Evolutionary conservation across 495 filamentous ascomycete genomes (phyloP), one percentile per base, ranked within the genome.

Genomic region (Xeromyces bisporus): DNA sequence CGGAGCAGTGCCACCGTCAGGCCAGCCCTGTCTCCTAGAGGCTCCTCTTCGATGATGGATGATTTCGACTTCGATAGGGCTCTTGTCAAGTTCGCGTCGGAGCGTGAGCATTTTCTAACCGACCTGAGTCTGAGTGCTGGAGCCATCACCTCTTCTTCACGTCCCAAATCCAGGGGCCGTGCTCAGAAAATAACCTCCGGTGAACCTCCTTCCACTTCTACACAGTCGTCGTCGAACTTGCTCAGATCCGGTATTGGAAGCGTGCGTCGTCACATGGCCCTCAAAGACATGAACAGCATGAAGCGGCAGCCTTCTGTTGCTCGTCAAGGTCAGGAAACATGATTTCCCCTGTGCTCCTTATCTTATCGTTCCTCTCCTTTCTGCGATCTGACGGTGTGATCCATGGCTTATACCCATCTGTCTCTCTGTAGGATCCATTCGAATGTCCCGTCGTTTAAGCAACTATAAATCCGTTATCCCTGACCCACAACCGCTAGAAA

Each of bases 381-480:
- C n/a, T n/a, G n/a, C n/a, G n/a, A n/a, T n/a, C n/a, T n/a, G n/a
- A n/a, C n/a, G n/a, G n/a, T n/a, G n/a, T n/a, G n/a, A n/a, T n/a
- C n/a, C n/a, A n/a, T 21, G 4, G 20, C 20, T 21, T 21, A 21
- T 9, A 21, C n/a, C n/a, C n/a, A 21, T 21, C 9, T 9, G 9
- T 9, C 20, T 9, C 20, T 13, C 7, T 11, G 8, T 48, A 91
- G 85, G 84, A 47, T 97, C 89, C 17, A 67, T 92, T 39, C 74
- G 87, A 36, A 93, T 82, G 2, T 78, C 86, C 15, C 84, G 75
- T 60, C 66, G 89, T 42, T 58, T 96, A 24, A 94, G 87, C 48
- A 93, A 92, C 45, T 97, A 97, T 51, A 96, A 97, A 48, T 93
- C 89, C 1, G 89, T 97, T 14, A 96, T 97, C 28, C 89, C 89